Conservation (phyloP, 805 yeast species). For the Dipodascopsis uninucleata region DNA sequence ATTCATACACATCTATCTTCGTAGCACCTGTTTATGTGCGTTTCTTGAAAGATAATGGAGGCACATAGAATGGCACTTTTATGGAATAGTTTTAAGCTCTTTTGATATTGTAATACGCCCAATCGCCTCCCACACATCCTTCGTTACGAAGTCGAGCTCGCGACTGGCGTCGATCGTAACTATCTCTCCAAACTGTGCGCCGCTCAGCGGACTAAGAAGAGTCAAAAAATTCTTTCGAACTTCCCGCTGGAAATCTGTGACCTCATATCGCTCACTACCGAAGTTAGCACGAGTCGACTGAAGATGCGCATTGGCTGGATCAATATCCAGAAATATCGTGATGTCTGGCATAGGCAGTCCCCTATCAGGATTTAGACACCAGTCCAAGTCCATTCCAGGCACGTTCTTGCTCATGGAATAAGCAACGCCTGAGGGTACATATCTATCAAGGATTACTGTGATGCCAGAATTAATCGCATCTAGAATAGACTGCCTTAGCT, state of each 20-base stretch:
- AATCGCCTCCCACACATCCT: slow-evolving; percentile 1
- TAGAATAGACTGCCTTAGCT: slow-evolving; percentile 50
- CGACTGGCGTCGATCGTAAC: slow-evolving; percentile 15
- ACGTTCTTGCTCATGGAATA: slow-evolving; percentile 74
- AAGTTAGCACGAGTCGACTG: slow-evolving; percentile 61
- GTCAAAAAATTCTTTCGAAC: slow-evolving; percentile 58
- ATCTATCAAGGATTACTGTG: slow-evolving; percentile 74
- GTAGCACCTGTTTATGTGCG: too few species aligned
- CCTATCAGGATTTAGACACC: slow-evolving; percentile 79
- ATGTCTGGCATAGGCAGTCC: slow-evolving; percentile 88
- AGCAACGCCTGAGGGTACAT: slow-evolving; percentile 89
- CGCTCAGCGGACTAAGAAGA: slow-evolving; percentile 5
- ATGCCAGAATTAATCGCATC: slow-evolving; percentile 49
- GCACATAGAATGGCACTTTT: not conserved
- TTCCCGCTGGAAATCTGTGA: slow-evolving; percentile 61
- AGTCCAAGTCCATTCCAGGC: slow-evolving; percentile 53
- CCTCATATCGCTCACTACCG: slow-evolving; percentile 94
- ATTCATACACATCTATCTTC: too few species aligned
- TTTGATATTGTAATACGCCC: not conserved
- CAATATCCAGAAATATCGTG: slow-evolving; percentile 68
- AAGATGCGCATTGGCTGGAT: slow-evolving; percentile 40
- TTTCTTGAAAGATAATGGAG: too few species aligned
- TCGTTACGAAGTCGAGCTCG: slow-evolving; percentile 7
- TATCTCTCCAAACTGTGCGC: slow-evolving; percentile 8
- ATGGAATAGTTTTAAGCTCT: not conserved